These are phyloP conservation scores for maize (Zea mays) DNA, from an alignment of 176 grass and related monocot species.

Conservation along the genomic window Zm-B73-REFERENCE-NAM-5.0 NC_050103.1:155841001-155841500, in stretches of 20 bases:
- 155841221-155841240: constrained; percentile 63
- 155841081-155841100: constrained; percentile 32
- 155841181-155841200: neutral
- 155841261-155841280: constrained; percentile 55
- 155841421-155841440: constrained; percentile 60
- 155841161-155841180: too few relatives aligned
- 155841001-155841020: neutral
- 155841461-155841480: constrained; percentile 75
- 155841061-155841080: constrained; percentile 30
- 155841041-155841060: constrained; percentile 33
- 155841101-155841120: neutral
- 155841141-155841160: too few relatives aligned
- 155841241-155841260: constrained; percentile 56
- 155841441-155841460: constrained; percentile 53
- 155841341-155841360: constrained; percentile 77
- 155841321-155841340: constrained; percentile 64
- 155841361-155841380: constrained; percentile 83
- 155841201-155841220: constrained; percentile 55
- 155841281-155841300: constrained; percentile 35
- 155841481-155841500: constrained; percentile 67
- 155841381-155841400: constrained; percentile 94
- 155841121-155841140: neutral
- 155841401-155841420: constrained; percentile 90
- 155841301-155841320: constrained; percentile 22
- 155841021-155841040: constrained; percentile 28